phyloP scores from a whole-genome alignment of 805 yeast genomes.

The Teunomyces tritomae region DNA sequence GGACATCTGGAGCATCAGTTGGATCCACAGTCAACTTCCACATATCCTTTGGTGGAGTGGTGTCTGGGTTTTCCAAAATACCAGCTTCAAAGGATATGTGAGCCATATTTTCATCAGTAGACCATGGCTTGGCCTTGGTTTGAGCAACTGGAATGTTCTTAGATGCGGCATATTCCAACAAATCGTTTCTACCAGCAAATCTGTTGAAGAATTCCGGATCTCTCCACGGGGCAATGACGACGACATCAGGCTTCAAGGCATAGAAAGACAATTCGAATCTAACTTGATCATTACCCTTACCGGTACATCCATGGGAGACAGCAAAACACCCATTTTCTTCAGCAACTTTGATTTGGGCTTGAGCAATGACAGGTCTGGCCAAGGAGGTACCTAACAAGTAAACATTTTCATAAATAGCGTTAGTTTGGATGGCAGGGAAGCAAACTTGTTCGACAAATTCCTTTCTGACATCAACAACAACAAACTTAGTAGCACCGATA shows the following conservation, averaged over 20 bases:
- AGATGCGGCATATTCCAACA: slow-evolving; percentile 88
- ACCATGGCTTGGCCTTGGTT: slow-evolving; percentile 99
- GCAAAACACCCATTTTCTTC: slow-evolving; percentile 98
- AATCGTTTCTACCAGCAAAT: slow-evolving; percentile 97
- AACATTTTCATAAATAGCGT: slow-evolving; percentile 97
- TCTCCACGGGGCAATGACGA: slow-evolving; percentile 99
- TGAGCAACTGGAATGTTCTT: slow-evolving; percentile 94
- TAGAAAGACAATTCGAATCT: slow-evolving; percentile 96
- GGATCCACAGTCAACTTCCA: slow-evolving; percentile 99
- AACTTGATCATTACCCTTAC: slow-evolving; percentile 99
- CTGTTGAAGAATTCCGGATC: slow-evolving; percentile 90
- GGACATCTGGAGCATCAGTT: slow-evolving; percentile 86
- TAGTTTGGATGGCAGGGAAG: slow-evolving; percentile 95
- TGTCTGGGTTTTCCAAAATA: slow-evolving; percentile 96
- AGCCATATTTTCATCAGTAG: slow-evolving; percentile 98
- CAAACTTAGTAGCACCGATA: slow-evolving; percentile 96
- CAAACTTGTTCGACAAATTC: slow-evolving; percentile 91
- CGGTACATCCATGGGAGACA: slow-evolving; percentile 98
- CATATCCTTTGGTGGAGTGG: slow-evolving; percentile 99
- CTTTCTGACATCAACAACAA: slow-evolving; percentile 89
- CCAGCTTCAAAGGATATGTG: slow-evolving; percentile 99
- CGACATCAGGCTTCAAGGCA: slow-evolving; percentile 96
- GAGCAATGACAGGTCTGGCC: slow-evolving; percentile 98
- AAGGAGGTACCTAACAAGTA: slow-evolving; percentile 95
- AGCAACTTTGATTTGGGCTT: slow-evolving; percentile 97